These are phyloP conservation scores for Mucor piriformis DNA, from an alignment of 371 early-diverging fungal genomes.

Conservation along the genomic window DNA sequence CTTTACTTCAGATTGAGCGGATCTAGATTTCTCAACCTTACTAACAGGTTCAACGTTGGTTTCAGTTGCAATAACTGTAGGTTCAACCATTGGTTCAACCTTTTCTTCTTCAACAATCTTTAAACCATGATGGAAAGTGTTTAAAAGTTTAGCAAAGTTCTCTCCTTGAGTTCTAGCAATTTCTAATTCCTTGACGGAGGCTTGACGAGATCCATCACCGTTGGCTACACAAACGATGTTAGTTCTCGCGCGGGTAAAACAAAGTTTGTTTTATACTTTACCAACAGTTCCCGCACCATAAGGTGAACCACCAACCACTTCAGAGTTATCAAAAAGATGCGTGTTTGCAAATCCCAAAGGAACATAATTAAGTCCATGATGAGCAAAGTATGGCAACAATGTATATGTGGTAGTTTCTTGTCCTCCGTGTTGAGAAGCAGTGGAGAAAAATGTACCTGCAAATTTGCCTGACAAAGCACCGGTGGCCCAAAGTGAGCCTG, in stretches of 20 bases:
- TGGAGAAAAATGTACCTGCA: slow-evolving; percentile 77
- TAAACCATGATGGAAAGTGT: slow-evolving; percentile 13
- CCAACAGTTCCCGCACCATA: slow-evolving; percentile 61
- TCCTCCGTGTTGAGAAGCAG: slow-evolving; percentile 77
- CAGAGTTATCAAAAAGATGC: slow-evolving; percentile 51
- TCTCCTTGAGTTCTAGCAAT: slow-evolving; percentile 70
- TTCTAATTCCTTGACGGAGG: slow-evolving; percentile 64
- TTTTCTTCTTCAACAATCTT: neutral
- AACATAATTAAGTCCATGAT: slow-evolving; percentile 83
- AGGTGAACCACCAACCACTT: slow-evolving; percentile 68
- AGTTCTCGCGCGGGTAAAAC: too few species aligned
- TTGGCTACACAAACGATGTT: slow-evolving; percentile 14
- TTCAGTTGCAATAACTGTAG: too few species aligned
- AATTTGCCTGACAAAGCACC: slow-evolving; percentile 74
- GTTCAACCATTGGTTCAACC: neutral
- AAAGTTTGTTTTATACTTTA: neutral
- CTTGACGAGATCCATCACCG: slow-evolving; percentile 70
- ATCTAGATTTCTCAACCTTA: too few species aligned
- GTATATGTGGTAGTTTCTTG: slow-evolving; percentile 78
- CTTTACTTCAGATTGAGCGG: slow-evolving; percentile 11
- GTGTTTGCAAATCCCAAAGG: slow-evolving; percentile 69
- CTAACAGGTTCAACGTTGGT: too few species aligned
- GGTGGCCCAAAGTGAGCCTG: slow-evolving; percentile 73
- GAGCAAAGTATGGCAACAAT: slow-evolving; percentile 70
- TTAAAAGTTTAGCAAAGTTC: slow-evolving; percentile 57